Conservation (phyloP, 805 yeast genomes). For the Naumovozyma castellii region DNA sequence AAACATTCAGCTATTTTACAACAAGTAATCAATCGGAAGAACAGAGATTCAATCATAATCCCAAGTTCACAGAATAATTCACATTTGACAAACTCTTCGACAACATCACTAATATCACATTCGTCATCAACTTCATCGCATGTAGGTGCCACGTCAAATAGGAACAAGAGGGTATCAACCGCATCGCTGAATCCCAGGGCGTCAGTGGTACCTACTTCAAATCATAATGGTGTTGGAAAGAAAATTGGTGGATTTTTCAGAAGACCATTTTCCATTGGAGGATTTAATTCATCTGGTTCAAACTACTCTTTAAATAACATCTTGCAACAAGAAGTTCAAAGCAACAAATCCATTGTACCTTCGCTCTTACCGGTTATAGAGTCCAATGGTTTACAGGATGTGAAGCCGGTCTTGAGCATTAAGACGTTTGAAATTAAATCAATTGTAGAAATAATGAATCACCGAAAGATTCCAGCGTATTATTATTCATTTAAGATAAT, state of each 20-base stretch:
- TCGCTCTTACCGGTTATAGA: constrained; percentile 51
- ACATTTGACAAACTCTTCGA: constrained; percentile 1
- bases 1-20: constrained; percentile 28
- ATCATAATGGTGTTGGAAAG: constrained; percentile 28
- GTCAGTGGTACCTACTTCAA: constrained; percentile 13
- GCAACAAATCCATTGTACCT: constrained; percentile 31
- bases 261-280: constrained; percentile 53
- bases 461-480: constrained; percentile 16
- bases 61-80: constrained; percentile 4
- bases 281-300: constrained; percentile 25
- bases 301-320: constrained; percentile 19
- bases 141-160: neutral
- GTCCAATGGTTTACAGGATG: constrained; percentile 31
- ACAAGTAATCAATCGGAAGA: constrained; percentile 18
- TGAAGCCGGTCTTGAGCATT: constrained; percentile 43
- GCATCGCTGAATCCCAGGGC: constrained; percentile 13
- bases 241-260: constrained; percentile 54
- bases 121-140: constrained; percentile 3
- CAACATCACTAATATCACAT: neutral
- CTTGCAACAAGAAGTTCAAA: constrained; percentile 30
- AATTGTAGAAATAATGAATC: constrained; percentile 32
- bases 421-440: constrained; percentile 36
- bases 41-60: constrained; percentile 12
- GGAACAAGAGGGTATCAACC: constrained; percentile 22
- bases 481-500: constrained; percentile 33